Conservation (phyloP, 352 stramenopile species). For the Globisporangium solare region DNA sequence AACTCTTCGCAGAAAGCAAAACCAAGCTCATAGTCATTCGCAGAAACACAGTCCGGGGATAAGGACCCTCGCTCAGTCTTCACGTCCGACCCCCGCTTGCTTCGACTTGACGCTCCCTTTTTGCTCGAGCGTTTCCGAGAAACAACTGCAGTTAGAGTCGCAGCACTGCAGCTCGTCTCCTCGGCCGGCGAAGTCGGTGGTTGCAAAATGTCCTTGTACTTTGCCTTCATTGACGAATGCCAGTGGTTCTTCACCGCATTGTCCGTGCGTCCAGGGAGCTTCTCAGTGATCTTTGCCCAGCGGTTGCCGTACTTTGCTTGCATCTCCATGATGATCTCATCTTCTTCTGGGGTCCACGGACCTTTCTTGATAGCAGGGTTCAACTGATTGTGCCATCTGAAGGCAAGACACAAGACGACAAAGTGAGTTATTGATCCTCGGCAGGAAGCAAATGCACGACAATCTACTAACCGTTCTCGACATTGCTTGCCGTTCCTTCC, state of each 20-base stretch:
- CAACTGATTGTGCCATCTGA: slow-evolving; percentile 83
- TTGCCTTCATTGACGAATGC: slow-evolving; percentile 83
- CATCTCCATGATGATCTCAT: slow-evolving; percentile 77
- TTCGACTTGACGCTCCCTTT: slow-evolving; percentile 3
- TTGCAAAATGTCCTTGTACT: slow-evolving; percentile 24
- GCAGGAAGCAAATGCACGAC: neutral
- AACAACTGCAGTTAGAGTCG: neutral
- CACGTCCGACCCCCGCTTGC: slow-evolving; percentile 1
- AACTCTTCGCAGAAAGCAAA: slow-evolving; percentile 13
- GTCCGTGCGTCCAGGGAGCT: slow-evolving; percentile 92
- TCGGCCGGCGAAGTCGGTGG: neutral
- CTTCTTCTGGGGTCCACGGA: slow-evolving; percentile 80
- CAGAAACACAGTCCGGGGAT: slow-evolving; percentile 15
- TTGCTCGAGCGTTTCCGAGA: slow-evolving; percentile 11
- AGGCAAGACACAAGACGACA: slow-evolving; percentile 1
- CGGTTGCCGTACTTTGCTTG: slow-evolving; percentile 91
- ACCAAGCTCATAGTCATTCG: neutral
- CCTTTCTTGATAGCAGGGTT: slow-evolving; percentile 77
- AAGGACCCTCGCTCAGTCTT: slow-evolving; percentile 13
- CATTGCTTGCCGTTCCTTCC: slow-evolving; percentile 88
- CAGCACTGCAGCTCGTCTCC: neutral
- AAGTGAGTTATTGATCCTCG: neutral
- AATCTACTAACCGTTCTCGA: slow-evolving; percentile 49
- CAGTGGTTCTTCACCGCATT: slow-evolving; percentile 99
- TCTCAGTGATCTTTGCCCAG: slow-evolving; percentile 97